Evolutionary conservation across 768 basidiomycete species (phyloP).

Genomic region (Pholiota molesta): DNA sequence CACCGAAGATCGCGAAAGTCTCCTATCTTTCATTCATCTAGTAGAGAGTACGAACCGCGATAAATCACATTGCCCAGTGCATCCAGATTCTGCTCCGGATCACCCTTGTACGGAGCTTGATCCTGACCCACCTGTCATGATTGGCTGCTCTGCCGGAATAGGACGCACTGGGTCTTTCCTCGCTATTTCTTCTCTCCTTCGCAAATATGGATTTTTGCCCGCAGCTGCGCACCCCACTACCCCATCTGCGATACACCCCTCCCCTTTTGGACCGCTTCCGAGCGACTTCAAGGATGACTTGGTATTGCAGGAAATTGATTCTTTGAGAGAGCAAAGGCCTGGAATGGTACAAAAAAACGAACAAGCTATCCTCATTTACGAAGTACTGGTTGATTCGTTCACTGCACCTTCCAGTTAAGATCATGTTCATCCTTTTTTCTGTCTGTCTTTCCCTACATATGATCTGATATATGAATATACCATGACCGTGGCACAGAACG

Average conservation of each 20-base stretch:
- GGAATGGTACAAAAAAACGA: constrained; percentile 80
- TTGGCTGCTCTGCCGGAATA: constrained; percentile 87
- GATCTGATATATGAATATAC: constrained; percentile 8
- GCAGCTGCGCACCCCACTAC: constrained; percentile 32
- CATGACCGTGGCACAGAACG: not conserved
- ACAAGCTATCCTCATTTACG: constrained; percentile 68
- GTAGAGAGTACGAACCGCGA: constrained; percentile 66
- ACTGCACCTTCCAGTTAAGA: constrained; percentile 7
- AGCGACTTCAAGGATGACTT: constrained; percentile 51
- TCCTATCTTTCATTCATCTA: constrained; percentile 65
- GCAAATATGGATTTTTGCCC: constrained; percentile 53
- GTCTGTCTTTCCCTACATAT: not conserved
- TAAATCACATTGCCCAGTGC: constrained; percentile 29
- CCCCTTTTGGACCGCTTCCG: constrained; percentile 63
- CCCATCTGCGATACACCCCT: constrained; percentile 40
- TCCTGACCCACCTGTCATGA: constrained; percentile 75
- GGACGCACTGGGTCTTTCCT: constrained; percentile 90
- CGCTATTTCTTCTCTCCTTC: constrained; percentile 77
- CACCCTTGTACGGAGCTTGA: constrained; percentile 31
- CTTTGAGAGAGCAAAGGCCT: constrained; percentile 77
- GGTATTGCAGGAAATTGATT: constrained; percentile 74
- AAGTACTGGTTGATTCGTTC: constrained; percentile 44
- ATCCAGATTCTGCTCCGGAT: constrained; percentile 19
- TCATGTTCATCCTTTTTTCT: not conserved
- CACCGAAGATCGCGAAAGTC: constrained; percentile 55